Evolutionary conservation across 1,139 yeast genomes (phyloP).

Genomic region (Debaryomycetaceae sp.): DNA sequence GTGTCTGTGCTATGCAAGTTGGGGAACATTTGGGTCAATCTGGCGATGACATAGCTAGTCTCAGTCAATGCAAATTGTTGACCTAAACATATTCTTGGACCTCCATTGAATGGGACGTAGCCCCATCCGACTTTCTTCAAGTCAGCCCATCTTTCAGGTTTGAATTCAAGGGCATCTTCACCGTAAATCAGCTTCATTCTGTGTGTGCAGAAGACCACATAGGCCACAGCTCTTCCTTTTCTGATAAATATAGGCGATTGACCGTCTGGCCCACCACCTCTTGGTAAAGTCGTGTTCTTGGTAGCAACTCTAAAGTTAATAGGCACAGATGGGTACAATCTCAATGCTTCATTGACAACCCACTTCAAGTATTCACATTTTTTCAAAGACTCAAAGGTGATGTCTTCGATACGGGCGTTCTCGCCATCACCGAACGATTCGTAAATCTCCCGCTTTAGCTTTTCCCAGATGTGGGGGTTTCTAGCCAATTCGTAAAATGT

Average conservation of each 20-base stretch:
- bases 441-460: conserved; percentile 31
- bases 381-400: conserved; percentile 50
- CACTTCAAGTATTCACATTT: conserved; percentile 46
- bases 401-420: conserved; percentile 23
- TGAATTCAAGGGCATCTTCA: conserved; percentile 42
- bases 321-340: conserved; percentile 58
- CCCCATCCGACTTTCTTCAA: conserved; percentile 47
- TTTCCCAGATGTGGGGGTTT: conserved; percentile 33
- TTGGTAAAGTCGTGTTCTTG: conserved; percentile 47
- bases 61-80: conserved; percentile 62
- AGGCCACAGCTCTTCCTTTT: conserved; percentile 45
- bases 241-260: conserved; percentile 39
- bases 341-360: conserved; percentile 49
- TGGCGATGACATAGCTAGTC: conserved; percentile 44
- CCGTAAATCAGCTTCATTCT: conserved; percentile 46
- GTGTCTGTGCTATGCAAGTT: conserved; percentile 21
- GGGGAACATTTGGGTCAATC: conserved; percentile 43
- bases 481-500: conserved; percentile 41
- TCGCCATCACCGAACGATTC: conserved; percentile 35
- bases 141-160: conserved; percentile 51
- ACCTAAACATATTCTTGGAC: conserved; percentile 60
- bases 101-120: conserved; percentile 58
- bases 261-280: conserved; percentile 50
- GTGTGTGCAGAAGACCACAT: conserved; percentile 46
- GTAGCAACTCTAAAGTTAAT: conserved; percentile 46